A percentile compares a stretch with the other conserved stretches of the same genome.
These are phyloP conservation scores for Priceomyces melissophilus DNA, from an alignment of 805 yeast species.

Conservation along the genomic window DNA sequence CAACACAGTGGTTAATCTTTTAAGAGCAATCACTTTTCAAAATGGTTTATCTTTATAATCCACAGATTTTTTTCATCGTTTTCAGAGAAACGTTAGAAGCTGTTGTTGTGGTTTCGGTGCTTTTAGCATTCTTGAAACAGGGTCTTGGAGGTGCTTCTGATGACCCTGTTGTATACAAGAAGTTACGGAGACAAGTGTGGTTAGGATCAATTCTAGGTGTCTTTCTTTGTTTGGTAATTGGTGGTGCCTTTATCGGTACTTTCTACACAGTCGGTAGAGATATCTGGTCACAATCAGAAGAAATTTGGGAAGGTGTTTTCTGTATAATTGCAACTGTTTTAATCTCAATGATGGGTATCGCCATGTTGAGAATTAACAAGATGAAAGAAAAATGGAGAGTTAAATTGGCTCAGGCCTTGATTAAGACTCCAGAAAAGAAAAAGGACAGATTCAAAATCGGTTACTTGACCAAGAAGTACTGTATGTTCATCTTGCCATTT, in stretches of 20 bases:
- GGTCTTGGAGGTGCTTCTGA: constrained; percentile 59
- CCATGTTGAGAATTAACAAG: constrained; percentile 92
- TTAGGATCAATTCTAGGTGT: constrained; percentile 73
- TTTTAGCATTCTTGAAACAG: constrained; percentile 87
- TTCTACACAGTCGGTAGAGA: constrained; percentile 78
- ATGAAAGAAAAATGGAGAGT: constrained; percentile 97
- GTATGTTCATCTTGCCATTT: constrained; percentile 86
- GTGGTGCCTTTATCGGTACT: constrained; percentile 93
- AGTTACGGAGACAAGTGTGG: constrained; percentile 81
- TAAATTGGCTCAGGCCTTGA: constrained; percentile 82
- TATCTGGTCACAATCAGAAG: constrained; percentile 85
- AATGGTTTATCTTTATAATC: constrained; percentile 53
- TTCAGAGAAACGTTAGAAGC: constrained; percentile 95
- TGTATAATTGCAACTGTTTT: constrained; percentile 85
- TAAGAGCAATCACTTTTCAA: background rate
- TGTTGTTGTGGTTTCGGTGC: constrained; percentile 82
- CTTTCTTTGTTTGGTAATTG: constrained; percentile 73
- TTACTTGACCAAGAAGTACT: constrained; percentile 56
- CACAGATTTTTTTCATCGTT: constrained; percentile 80
- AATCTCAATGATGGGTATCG: constrained; percentile 92
- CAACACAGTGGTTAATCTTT: background rate
- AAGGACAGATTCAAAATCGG: constrained; percentile 44
- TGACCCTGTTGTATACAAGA: constrained; percentile 54
- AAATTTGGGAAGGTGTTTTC: constrained; percentile 95
- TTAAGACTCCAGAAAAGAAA: constrained; percentile 52